phyloP scores from a whole-genome alignment of 2,329 filamentous ascomycete species.

The Aspergillus floridensis region DNA sequence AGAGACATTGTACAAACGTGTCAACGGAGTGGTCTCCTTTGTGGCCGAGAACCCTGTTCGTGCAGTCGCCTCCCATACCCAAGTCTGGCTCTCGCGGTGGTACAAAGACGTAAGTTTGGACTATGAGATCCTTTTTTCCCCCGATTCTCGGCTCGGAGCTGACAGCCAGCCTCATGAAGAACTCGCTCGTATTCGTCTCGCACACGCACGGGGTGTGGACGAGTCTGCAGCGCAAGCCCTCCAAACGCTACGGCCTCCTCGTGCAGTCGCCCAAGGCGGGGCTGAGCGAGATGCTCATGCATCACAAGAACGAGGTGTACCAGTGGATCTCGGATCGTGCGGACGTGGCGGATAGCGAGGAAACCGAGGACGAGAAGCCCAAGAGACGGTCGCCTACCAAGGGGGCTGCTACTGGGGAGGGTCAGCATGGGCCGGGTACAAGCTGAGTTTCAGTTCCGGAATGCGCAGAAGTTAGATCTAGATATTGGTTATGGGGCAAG shows the following conservation, averaged over 20 bases:
- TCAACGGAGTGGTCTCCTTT: constrained; percentile 76
- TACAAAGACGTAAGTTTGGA: constrained; percentile 62
- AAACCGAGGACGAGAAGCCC: constrained; percentile 26
- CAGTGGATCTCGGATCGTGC: constrained; percentile 45
- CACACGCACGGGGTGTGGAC: constrained; percentile 73
- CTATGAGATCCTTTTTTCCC: neutral
- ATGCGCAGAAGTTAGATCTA: neutral
- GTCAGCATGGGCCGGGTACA: neutral
- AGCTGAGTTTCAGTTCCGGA: neutral
- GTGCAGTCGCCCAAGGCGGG: constrained; percentile 45
- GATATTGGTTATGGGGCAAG: neutral
- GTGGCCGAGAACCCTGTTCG: constrained; percentile 71
- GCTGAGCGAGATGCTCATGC: constrained; percentile 57
- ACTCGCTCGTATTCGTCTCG: constrained; percentile 77
- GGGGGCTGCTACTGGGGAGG: neutral
- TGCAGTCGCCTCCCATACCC: constrained; percentile 74
- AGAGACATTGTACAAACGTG: constrained; percentile 62
- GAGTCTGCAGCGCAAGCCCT: constrained; percentile 55
- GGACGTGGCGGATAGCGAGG: constrained; percentile 24
- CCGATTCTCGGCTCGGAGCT: neutral
- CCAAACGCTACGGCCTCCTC: constrained; percentile 58
- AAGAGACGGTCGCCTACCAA: constrained; percentile 18
- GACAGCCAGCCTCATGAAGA: constrained; percentile 32
- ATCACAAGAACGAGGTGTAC: constrained; percentile 52
- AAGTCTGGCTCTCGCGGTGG: constrained; percentile 68